Percentiles rank a stretch among this genome's conserved stretches.
Conservation (phyloP, 208 protist species). For the Leptomonas pyrrhocoris region DNA sequence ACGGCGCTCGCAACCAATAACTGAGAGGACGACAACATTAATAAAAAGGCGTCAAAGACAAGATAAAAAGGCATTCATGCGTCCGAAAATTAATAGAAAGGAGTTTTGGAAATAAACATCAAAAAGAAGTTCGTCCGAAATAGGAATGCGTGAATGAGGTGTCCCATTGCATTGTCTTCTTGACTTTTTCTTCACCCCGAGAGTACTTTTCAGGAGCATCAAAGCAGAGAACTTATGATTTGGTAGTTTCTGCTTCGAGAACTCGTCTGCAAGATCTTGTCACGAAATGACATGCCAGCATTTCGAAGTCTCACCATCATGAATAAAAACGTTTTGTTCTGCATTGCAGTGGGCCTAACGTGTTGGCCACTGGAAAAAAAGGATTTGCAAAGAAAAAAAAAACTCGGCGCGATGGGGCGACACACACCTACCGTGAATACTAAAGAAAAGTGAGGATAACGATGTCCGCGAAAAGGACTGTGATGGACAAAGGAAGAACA, state of each 20-base stretch:
- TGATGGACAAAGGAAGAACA: neutral
- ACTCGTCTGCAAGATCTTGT: neutral
- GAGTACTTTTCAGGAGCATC: no score
- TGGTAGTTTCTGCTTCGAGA: neutral
- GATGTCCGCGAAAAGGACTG: neutral
- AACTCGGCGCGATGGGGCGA: neutral
- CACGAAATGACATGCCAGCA: constrained; percentile 21
- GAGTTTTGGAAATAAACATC: no score
- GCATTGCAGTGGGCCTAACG: neutral
- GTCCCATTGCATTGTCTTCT: neutral
- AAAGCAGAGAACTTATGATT: neutral
- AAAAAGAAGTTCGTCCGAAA: neutral
- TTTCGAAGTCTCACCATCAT: constrained; percentile 2
- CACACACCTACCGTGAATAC: neutral
- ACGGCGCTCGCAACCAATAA: no score
- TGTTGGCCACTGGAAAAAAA: neutral
- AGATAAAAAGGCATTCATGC: no score
- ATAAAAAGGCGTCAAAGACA: no score
- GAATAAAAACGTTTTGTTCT: constrained; percentile 4
- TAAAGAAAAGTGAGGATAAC: constrained; percentile 10
- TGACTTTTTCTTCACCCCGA: neutral
- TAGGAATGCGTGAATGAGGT: constrained; percentile 1
- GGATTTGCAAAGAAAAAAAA: neutral
- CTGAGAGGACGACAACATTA: no score
- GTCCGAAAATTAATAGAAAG: no score